Conservation (phyloP, 805 yeast genomes). For the Wickerhamomyces hampshirensis region DNA sequence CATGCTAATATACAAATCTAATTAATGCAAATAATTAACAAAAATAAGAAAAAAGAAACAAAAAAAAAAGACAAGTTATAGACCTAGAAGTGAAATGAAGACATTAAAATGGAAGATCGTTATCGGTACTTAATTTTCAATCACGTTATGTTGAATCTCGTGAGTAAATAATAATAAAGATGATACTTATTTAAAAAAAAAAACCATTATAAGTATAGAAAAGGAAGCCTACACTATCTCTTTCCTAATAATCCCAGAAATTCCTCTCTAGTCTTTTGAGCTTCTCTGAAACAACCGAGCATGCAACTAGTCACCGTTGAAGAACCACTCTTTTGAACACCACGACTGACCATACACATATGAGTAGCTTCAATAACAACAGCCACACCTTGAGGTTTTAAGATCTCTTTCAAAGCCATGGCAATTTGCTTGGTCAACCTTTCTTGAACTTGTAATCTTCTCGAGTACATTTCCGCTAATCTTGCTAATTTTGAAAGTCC, state of each 20-base stretch:
- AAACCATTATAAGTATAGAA: background rate
- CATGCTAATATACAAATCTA: no score
- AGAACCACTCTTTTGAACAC: slow-evolving; percentile 93
- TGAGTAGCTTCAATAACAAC: slow-evolving; percentile 97
- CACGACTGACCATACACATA: slow-evolving; percentile 99
- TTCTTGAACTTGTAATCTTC: slow-evolving; percentile 97
- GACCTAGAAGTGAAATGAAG: no score
- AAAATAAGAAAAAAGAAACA: background rate
- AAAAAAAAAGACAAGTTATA: no score
- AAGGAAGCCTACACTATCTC: slow-evolving; percentile 26
- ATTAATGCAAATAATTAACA: background rate
- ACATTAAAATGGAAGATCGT: no score
- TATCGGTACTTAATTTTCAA: no score
- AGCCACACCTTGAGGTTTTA: slow-evolving; percentile 95
- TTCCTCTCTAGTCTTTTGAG: slow-evolving; percentile 95
- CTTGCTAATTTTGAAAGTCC: slow-evolving; percentile 93
- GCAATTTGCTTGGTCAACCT: slow-evolving; percentile 96
- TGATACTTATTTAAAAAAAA: no score
- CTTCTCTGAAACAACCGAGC: slow-evolving; percentile 93
- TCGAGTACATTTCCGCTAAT: slow-evolving; percentile 92
- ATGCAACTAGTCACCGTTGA: slow-evolving; percentile 93
- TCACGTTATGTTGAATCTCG: background rate
- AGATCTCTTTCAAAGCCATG: slow-evolving; percentile 85
- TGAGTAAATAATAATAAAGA: no score
- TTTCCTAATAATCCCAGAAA: slow-evolving; percentile 77